These are phyloP conservation scores for Xylaria digitata DNA, from an alignment of 2,329 filamentous ascomycete species.

Conservation along the genomic window DNA sequence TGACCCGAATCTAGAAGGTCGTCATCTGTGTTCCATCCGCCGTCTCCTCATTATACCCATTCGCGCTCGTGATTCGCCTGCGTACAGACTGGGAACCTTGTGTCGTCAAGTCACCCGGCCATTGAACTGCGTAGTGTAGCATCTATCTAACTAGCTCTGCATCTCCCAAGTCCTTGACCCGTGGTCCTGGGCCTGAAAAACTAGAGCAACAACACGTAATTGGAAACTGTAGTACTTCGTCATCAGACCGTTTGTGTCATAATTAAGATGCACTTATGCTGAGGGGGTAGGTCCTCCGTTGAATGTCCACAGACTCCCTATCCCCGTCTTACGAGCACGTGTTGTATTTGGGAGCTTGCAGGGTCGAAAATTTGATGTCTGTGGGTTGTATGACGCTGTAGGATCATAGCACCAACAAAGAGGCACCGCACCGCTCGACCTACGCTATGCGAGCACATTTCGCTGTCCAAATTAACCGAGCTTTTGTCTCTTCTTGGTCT, in stretches of 20 bases:
- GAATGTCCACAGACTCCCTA: neutral
- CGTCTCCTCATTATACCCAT: neutral
- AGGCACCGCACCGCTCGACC: neutral
- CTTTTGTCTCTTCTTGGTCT: neutral
- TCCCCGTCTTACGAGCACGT: neutral
- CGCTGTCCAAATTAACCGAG: neutral
- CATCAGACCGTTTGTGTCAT: conserved; percentile 21
- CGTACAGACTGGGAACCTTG: neutral
- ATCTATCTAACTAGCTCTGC: conserved; percentile 17
- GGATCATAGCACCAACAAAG: conserved; percentile 9
- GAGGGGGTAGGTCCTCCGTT: conserved; percentile 4
- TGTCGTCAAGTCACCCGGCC: conserved; percentile 21
- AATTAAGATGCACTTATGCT: neutral
- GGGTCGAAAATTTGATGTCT: neutral
- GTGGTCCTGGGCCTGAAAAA: conserved; percentile 29
- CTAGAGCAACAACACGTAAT: neutral
- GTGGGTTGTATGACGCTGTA: conserved; percentile 29
- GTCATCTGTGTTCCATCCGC: conserved; percentile 17
- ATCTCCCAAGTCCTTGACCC: conserved; percentile 24
- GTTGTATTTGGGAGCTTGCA: conserved; percentile 2
- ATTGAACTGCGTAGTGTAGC: conserved; percentile 1
- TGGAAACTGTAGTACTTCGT: neutral
- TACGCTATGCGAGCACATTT: neutral
- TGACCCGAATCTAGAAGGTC: conserved; percentile 33
- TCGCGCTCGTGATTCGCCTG: conserved; percentile 13